Evolutionary conservation across 495 filamentous ascomycete species (phyloP), one percentile per base, ranked within the genome.

Genomic region (Staphylotrichum longicolle): DNA sequence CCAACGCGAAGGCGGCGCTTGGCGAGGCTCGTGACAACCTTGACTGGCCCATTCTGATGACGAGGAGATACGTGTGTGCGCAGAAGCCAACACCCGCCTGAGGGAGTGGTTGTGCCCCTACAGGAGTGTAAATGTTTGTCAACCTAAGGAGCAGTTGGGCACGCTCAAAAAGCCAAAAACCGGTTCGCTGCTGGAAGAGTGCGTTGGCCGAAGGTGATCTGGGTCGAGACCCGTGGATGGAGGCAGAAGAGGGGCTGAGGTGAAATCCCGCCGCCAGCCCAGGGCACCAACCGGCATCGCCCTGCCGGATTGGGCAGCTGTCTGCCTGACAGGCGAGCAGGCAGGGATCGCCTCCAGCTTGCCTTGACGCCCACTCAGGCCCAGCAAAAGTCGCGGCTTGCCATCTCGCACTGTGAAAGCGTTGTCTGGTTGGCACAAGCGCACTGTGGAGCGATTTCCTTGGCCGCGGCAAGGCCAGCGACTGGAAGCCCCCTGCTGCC

Each of bases 391-490:
- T 52, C 35, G 53, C 60, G n/a, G 54, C 52, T 9, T 54, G 30
- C 35, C 15, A 5, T 32, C 40, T 61, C 62, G 60, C 66, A 68
- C 66, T 64, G 66, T 68, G 56, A 35, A 37, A 27, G 33, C 44
- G 57, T 39, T 50, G 60, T 47, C 30, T 33, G 39, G 47, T 44
- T 48, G 20, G 39, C 30, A 20, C 58, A 40, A 35, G 9, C 40
- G 54, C 63, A 50, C 63, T 53, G 63, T 65, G 65, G 54, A 62
- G 46, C 35, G 11, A 39, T 47, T 55, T 54, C 51, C 62, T 58
- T 63, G 53, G 60, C 57, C 47, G 39, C 37, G 58, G 54, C 63
- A 54, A 60, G 54, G 59, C 59, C 52, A 57, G 37, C 45, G 48
- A 58, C 39, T 52, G 39, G 54, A 12, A n/a, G 60, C 33, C 47